Evolutionary conservation across 768 basidiomycete species (phyloP).

Genomic region (Boletellus ananas): DNA sequence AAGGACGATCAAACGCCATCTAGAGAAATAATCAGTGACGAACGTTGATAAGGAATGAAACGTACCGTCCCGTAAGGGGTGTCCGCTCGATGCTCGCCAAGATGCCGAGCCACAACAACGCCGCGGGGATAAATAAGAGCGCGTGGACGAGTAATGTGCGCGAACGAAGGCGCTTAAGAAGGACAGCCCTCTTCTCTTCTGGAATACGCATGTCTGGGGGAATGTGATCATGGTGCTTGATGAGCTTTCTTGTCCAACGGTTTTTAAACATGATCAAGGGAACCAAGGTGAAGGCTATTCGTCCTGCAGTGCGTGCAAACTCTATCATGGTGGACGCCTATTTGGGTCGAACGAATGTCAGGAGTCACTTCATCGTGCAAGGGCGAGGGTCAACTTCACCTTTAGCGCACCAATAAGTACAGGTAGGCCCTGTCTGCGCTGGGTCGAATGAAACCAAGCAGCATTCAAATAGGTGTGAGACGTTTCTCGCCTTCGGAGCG

Average conservation of each 20-base stretch:
- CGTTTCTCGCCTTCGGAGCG: constrained; percentile 2
- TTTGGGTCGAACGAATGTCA: not conserved
- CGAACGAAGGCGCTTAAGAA: constrained; percentile 47
- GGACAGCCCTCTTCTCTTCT: constrained; percentile 47
- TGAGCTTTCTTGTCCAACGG: constrained; percentile 44
- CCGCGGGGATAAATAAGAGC: constrained; percentile 57
- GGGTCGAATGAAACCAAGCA: constrained; percentile 42
- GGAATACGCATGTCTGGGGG: constrained; percentile 43
- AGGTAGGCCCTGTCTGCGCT: constrained; percentile 31
- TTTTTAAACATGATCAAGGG: constrained; percentile 66
- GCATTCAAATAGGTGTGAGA: not conserved
- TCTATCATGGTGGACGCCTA: constrained; percentile 76
- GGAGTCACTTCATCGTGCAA: not conserved
- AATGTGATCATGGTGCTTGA: constrained; percentile 42
- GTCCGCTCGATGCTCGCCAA: constrained; percentile 72
- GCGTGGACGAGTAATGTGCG: constrained; percentile 49
- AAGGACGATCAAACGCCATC: constrained; percentile 84
- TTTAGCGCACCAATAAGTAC: constrained; percentile 64
- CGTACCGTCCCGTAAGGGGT: constrained; percentile 82
- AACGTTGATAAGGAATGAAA: constrained; percentile 6
- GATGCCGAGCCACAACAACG: constrained; percentile 65
- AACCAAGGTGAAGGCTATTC: constrained; percentile 72
- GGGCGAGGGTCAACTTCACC: constrained; percentile 30
- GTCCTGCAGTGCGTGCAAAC: constrained; percentile 61
- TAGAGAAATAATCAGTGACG: constrained; percentile 26